Conservation (phyloP, 768 basidiomycete genomes). For the Boletus barrowsii region DNA sequence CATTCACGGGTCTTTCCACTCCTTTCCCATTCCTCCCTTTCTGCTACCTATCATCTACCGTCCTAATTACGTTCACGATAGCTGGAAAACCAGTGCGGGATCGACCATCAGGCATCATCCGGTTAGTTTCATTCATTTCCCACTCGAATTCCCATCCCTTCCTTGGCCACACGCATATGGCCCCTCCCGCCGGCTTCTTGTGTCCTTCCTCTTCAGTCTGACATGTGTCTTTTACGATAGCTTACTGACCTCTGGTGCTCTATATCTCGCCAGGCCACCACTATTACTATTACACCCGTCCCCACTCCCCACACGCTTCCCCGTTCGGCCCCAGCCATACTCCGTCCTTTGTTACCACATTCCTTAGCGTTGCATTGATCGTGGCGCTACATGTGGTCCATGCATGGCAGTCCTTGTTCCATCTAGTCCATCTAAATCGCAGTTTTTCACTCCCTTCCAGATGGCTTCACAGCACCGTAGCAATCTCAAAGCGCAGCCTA, state of each 20-base stretch:
- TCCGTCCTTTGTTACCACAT: conserved; percentile 15
- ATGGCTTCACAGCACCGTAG: conserved; percentile 44
- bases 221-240: conserved; percentile 14
- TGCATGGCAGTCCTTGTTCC: conserved; percentile 48
- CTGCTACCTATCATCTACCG: neutral
- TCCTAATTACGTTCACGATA: neutral
- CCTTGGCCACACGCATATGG: neutral
- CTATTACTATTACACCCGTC: conserved; percentile 21
- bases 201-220: conserved; percentile 8
- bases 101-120: conserved; percentile 19
- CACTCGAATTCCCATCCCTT: conserved; percentile 12
- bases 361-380: conserved; percentile 12
- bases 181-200: conserved; percentile 2
- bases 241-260: conserved; percentile 9
- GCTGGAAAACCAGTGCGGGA: conserved; percentile 11
- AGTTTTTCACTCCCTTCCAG: conserved; percentile 43
- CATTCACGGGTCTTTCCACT: neutral
- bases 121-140: conserved; percentile 29
- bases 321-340: conserved; percentile 9
- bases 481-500: conserved; percentile 32
- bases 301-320: conserved; percentile 5
- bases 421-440: conserved; percentile 35
- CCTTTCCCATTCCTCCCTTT: neutral
- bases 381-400: conserved; percentile 30
- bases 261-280: conserved; percentile 15